phyloP scores from a whole-genome alignment of 2,329 filamentous ascomycete species.

The Penicillium paneum region DNA sequence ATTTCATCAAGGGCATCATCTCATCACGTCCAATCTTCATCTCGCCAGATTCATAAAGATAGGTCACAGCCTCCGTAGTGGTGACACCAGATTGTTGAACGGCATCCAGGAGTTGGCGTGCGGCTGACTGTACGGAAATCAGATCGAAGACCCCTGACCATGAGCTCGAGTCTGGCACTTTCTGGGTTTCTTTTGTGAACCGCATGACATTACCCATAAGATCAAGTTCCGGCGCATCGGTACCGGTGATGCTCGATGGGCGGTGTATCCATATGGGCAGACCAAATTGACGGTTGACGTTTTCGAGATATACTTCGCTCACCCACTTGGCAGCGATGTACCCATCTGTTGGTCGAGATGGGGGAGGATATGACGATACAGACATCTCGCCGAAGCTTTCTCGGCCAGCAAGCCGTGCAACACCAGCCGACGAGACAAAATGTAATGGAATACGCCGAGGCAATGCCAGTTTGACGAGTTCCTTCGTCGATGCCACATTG shows the following conservation, averaged over 20 bases:
- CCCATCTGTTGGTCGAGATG: constrained; percentile 31
- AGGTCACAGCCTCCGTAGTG: neutral
- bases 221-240: constrained; percentile 19
- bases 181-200: constrained; percentile 14
- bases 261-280: constrained; percentile 34
- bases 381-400: constrained; percentile 17
- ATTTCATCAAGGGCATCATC: constrained; percentile 16
- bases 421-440: constrained; percentile 29
- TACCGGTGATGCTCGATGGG: constrained; percentile 22
- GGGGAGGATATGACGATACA: constrained; percentile 20
- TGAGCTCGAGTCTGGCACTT: constrained; percentile 13
- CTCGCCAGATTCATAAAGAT: constrained; percentile 18
- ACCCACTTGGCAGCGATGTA: constrained; percentile 43
- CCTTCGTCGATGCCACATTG: constrained; percentile 28
- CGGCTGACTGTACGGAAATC: constrained; percentile 20
- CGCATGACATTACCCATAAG: constrained; percentile 23
- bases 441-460: constrained; percentile 28
- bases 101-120: constrained; percentile 12
- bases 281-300: constrained; percentile 9
- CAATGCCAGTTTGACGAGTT: constrained; percentile 24
- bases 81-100: constrained; percentile 7
- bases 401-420: constrained; percentile 13
- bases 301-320: constrained; percentile 39
- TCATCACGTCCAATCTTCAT: constrained; percentile 14
- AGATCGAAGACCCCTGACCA: constrained; percentile 23